Evolutionary conservation across 139 green algal species (phyloP).

Genomic region (Desmodesmus armatus): DNA sequence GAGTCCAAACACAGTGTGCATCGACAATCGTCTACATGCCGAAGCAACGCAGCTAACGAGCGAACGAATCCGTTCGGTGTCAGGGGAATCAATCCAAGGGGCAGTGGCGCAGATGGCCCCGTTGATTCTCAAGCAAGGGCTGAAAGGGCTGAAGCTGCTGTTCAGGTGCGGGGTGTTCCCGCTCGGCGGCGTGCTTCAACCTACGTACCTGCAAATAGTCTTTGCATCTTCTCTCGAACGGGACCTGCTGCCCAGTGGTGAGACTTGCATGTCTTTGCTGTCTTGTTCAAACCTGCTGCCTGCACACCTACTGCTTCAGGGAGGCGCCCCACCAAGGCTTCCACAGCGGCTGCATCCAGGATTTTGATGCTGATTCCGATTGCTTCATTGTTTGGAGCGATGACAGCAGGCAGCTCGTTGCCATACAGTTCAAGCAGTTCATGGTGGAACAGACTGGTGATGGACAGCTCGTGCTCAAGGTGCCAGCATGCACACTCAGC

Average conservation of each 20-base stretch:
- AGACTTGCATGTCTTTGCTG: no score
- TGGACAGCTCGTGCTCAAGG: constrained; percentile 32
- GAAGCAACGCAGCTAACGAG: no score
- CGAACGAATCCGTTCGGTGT: no score
- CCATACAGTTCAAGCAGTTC: constrained; percentile 43
- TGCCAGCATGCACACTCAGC: background rate
- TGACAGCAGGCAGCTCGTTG: background rate
- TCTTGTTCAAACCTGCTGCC: background rate
- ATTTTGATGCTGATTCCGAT: constrained; percentile 1
- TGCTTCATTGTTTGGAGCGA: constrained; percentile 10
- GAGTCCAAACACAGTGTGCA: no score
- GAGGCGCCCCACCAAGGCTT: background rate
- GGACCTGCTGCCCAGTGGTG: background rate
- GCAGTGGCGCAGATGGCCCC: no score
- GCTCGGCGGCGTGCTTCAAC: no score
- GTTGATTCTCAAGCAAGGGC: no score
- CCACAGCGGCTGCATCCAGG: background rate
- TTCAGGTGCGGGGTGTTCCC: no score
- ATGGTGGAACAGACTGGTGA: constrained; percentile 42
- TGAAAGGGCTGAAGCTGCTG: no score
- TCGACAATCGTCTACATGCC: no score
- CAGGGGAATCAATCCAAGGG: no score
- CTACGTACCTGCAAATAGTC: no score
- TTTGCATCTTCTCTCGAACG: background rate
- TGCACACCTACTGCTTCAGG: constrained; percentile 16